These are phyloP conservation scores for Nitzschia palea DNA, from an alignment of 108 stramenopile species.

Conservation along the genomic window DNA sequence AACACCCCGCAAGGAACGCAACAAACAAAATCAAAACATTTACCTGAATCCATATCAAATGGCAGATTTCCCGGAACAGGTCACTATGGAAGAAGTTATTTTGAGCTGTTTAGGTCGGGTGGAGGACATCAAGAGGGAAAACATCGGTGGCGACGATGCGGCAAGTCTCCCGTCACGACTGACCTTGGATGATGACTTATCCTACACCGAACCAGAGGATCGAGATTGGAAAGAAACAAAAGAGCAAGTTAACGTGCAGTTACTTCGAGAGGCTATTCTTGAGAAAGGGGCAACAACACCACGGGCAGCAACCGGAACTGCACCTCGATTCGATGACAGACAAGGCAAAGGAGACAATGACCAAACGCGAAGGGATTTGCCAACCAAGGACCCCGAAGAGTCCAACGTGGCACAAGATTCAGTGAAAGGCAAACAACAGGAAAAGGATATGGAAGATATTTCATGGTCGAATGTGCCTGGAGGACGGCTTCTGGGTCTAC, in stretches of 20 bases:
- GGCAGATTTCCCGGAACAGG: slow-evolving; percentile 29
- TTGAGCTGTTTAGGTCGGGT: slow-evolving; percentile 39
- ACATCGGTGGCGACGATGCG: slow-evolving; percentile 13
- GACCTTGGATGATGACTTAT: slow-evolving; percentile 2
- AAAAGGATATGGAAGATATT: slow-evolving; percentile 23
- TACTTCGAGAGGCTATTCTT: slow-evolving; percentile 22
- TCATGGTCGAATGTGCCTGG: slow-evolving; percentile 2
- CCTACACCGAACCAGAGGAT: neutral
- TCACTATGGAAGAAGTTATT: slow-evolving; percentile 45
- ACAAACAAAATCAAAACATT: slow-evolving; percentile 20
- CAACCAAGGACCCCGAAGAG: too few relatives aligned
- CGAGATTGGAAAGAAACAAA: slow-evolving; percentile 11
- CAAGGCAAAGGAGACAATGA: too few relatives aligned
- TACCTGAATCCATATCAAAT: slow-evolving; percentile 17
- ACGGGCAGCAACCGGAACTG: neutral
- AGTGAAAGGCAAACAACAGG: neutral
- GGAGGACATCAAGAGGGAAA: slow-evolving; percentile 1
- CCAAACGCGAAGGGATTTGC: too few relatives aligned
- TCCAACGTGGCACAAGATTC: neutral
- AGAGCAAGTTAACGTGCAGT: slow-evolving; percentile 14
- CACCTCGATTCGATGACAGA: too few relatives aligned
- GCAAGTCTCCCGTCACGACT: slow-evolving; percentile 27
- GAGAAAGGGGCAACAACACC: neutral
- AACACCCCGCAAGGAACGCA: slow-evolving; percentile 17
- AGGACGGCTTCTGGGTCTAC: neutral